A percentile compares a stretch with the other conserved stretches of the same genome.
Conservation (phyloP, 768 basidiomycete species). For the Chalciporus piperatus region DNA sequence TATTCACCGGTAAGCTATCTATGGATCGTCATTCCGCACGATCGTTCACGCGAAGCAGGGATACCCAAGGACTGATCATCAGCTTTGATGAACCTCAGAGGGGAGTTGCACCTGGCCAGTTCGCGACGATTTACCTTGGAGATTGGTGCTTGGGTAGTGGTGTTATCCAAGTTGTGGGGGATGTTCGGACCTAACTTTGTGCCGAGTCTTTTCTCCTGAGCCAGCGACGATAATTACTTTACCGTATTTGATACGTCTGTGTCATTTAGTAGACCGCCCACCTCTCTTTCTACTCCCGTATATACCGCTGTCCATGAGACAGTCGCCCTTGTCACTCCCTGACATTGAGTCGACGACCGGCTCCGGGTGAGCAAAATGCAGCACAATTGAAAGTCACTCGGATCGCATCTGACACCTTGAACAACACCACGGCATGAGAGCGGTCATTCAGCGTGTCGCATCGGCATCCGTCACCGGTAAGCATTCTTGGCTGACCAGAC, state of each 20-base stretch:
- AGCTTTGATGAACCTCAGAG: constrained; percentile 57
- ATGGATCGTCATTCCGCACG: not conserved
- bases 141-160: constrained; percentile 87
- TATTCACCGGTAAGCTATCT: constrained; percentile 43
- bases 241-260: not conserved
- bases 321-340: too few species aligned
- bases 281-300: not conserved
- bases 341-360: too few species aligned
- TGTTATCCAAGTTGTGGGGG: constrained; percentile 42
- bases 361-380: not conserved
- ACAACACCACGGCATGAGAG: constrained; percentile 63
- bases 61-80: constrained; percentile 36
- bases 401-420: not conserved
- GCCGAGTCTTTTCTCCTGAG: not conserved
- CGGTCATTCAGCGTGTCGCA: constrained; percentile 79
- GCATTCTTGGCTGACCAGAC: constrained; percentile 2
- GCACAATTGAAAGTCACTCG: not conserved
- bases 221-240: not conserved
- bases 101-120: constrained; percentile 78
- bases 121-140: constrained; percentile 68
- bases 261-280: not conserved
- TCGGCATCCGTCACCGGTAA: constrained; percentile 83
- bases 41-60: constrained; percentile 16
- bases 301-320: not conserved
- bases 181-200: constrained; percentile 5